Evolutionary conservation across 148 eudicot genomes (phyloP).

Genomic region (Amaranthus cruentus): DNA sequence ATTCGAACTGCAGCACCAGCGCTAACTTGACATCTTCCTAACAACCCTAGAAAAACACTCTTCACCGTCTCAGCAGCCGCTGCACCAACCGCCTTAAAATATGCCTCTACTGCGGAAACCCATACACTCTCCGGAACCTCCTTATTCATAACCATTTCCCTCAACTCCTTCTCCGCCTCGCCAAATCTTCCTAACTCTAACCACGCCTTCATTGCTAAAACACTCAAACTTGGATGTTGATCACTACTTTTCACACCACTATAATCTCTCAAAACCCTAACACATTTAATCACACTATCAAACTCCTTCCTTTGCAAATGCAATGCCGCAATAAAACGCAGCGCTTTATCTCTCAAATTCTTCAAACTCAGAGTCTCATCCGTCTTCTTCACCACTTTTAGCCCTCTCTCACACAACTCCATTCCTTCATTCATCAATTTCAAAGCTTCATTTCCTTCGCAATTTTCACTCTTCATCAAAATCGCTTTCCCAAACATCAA

Average conservation of each 20-base stretch:
- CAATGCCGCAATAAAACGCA: constrained; percentile 84
- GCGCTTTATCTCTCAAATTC: constrained; percentile 48
- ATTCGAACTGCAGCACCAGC: constrained; percentile 69
- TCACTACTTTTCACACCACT: constrained; percentile 32
- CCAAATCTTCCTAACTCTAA: constrained; percentile 69
- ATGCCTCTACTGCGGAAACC: constrained; percentile 86
- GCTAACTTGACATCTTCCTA: constrained; percentile 79
- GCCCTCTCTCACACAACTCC: constrained; percentile 78
- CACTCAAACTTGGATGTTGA: constrained; percentile 88
- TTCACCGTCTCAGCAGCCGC: constrained; percentile 77
- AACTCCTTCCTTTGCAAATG: constrained; percentile 84
- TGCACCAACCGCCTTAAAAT: constrained; percentile 74
- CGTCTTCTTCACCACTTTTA: constrained; percentile 55
- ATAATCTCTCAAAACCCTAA: constrained; percentile 70
- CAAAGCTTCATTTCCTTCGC: constrained; percentile 52
- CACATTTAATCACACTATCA: constrained; percentile 89
- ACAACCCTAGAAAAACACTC: constrained; percentile 72
- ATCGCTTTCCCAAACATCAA: constrained; percentile 56
- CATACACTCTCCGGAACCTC: constrained; percentile 84
- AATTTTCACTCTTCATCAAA: constrained; percentile 38
- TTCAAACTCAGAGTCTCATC: constrained; percentile 59
- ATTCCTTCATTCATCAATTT: constrained; percentile 83
- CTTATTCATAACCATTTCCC: constrained; percentile 66
- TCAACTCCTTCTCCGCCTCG: constrained; percentile 93
- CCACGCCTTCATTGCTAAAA: constrained; percentile 95